Evolutionary conservation across 2,329 filamentous ascomycete species (phyloP).

Genomic region (Drechslerella dactyloides): DNA sequence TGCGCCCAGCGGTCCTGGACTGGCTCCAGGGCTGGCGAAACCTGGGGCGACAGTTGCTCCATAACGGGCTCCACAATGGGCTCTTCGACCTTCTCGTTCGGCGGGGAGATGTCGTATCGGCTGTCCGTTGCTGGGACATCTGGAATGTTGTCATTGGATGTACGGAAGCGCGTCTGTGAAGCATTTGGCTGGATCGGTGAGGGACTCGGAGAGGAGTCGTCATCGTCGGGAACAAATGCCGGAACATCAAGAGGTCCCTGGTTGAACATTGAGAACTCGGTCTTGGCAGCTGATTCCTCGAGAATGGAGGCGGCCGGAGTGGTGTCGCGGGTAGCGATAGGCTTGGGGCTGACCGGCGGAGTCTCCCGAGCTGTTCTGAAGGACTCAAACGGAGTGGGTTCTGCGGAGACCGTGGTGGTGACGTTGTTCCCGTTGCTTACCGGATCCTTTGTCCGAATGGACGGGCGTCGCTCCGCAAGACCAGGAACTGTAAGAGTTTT

Average conservation of each 20-base stretch:
- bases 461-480: slow-evolving; percentile 39
- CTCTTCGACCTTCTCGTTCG: slow-evolving; percentile 35
- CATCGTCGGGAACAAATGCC: slow-evolving; percentile 70
- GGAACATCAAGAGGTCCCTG: slow-evolving; percentile 87
- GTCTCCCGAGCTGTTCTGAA: slow-evolving; percentile 30
- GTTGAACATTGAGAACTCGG: slow-evolving; percentile 72
- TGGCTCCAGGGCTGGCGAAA: slow-evolving; percentile 56
- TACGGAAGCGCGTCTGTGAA: slow-evolving; percentile 39
- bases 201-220: slow-evolving; percentile 61
- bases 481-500: slow-evolving; percentile 31
- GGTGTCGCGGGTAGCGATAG: slow-evolving; percentile 35
- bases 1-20: slow-evolving; percentile 88
- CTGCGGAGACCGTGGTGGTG: slow-evolving; percentile 13
- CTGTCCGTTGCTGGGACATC: slow-evolving; percentile 25
- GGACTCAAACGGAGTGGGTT: slow-evolving; percentile 21
- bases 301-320: slow-evolving; percentile 41
- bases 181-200: slow-evolving; percentile 58
- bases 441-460: slow-evolving; percentile 24
- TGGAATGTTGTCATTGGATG: slow-evolving; percentile 31
- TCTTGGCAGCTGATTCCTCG: slow-evolving; percentile 49
- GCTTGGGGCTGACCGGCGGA: slow-evolving; percentile 29
- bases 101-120: slow-evolving; percentile 42
- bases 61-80: slow-evolving; percentile 9
- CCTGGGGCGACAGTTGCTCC: slow-evolving; percentile 26
- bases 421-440: slow-evolving; percentile 27